These are phyloP conservation scores for Penicillium odoratum DNA, from an alignment of 495 filamentous ascomycete species.

Conservation along the genomic window DNA sequence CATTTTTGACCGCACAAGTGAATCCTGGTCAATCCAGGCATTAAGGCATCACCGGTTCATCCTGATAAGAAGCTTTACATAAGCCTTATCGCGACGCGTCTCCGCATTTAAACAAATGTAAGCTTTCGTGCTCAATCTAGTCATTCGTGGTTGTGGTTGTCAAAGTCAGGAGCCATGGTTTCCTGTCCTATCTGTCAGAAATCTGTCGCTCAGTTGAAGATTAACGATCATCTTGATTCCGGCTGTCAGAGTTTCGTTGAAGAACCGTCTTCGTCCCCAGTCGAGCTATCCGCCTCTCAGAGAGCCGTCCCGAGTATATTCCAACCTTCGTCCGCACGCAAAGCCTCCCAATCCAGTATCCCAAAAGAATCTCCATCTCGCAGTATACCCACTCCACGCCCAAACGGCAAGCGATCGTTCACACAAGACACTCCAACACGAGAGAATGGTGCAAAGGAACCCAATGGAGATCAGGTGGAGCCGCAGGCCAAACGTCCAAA, in stretches of 20 bases:
- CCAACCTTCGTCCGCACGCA: constrained; percentile 62
- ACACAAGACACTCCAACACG: constrained; percentile 24
- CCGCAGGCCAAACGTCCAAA: constrained; percentile 60
- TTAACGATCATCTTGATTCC: constrained; percentile 92
- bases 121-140: not conserved
- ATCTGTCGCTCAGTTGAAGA: constrained; percentile 68
- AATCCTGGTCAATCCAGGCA: not conserved
- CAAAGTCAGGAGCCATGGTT: constrained; percentile 56
- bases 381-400: constrained; percentile 28
- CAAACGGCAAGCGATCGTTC: constrained; percentile 40
- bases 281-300: constrained; percentile 46
- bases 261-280: constrained; percentile 38
- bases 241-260: constrained; percentile 65
- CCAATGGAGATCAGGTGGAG: constrained; percentile 26
- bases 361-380: constrained; percentile 24
- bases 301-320: constrained; percentile 72
- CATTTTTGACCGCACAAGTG: not conserved
- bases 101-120: constrained; percentile 10
- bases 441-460: constrained; percentile 20
- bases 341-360: constrained; percentile 31
- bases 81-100: constrained; percentile 19
- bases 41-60: not conserved
- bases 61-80: not conserved
- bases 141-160: not conserved
- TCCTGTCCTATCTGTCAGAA: constrained; percentile 85